Evolutionary conservation across 768 basidiomycete genomes (phyloP), one percentile per base, ranked within the genome.

Genomic region (Suillus hirtellus): DNA sequence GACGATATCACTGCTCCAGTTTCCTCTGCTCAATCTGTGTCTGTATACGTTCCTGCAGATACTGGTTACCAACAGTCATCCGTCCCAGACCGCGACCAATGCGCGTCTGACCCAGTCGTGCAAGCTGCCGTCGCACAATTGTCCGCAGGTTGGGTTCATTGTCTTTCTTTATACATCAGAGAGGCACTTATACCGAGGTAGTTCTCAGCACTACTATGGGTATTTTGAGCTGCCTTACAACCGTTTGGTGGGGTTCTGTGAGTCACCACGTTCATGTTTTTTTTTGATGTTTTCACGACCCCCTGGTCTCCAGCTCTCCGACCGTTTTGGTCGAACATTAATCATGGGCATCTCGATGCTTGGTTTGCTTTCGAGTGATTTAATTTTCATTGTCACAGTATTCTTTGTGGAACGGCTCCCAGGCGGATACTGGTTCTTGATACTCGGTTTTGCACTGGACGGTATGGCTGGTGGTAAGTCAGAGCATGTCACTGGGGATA

Each of bases 221-320:
- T 10, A 73, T 93, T 59, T 77, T 96, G 40, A 82, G 86, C 38
- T 90, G 91, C 65, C 70, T 95, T 40, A 94, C 93, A 3, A 88
- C 89, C 14, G 92, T 85, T 2, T 95, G 88, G 85, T 96, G 95
- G 95, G 89, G 90, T 61, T 82, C 88, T 60, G 89, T 90, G 74
- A 73, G 88, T 79, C 62, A 56, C 40, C 63, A 37, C 46, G n/a
- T 62, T 38, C 9, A 27, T 35, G 9, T 24, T 19, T 24, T 19
- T 24, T 35, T 14, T 44, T 50, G 15, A 9, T 27, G 6, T 49
- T 24, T 14, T 17, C 60, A 64, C 49, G 66, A 6, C 12, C 15
- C 60, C 31, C 24, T 10, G 38, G 17, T 42, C 40, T 31, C 31
- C 46, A 93, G 87, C 81, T 89, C 50, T 92, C 91, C 6, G 95